Evolutionary conservation across 345 rosid genomes (phyloP).

Genomic region (thale cress (Arabidopsis thaliana)): DNA sequence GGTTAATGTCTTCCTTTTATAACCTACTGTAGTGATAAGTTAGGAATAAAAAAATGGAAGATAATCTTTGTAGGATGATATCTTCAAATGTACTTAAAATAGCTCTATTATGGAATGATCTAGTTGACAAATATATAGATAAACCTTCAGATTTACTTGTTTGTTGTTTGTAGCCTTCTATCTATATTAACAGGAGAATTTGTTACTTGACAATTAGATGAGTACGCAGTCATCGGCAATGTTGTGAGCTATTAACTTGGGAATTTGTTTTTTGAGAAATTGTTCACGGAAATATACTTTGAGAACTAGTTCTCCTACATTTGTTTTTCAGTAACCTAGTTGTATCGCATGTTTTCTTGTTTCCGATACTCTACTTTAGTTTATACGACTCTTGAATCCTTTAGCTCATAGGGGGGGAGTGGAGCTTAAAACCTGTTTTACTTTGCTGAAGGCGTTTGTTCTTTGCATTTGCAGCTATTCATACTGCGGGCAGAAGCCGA

Average conservation of each 20-base stretch:
- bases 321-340: conserved; percentile 11
- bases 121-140: neutral
- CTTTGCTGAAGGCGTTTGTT: conserved; percentile 33
- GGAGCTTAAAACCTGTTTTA: conserved; percentile 3
- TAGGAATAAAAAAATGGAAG: conserved; percentile 8
- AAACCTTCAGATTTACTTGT: conserved; percentile 4
- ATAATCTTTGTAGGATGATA: neutral
- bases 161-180: neutral
- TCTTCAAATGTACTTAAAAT: conserved; percentile 1
- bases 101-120: neutral
- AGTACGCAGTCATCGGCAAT: neutral
- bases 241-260: neutral
- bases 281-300: neutral
- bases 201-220: neutral
- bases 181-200: conserved; percentile 13
- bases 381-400: neutral
- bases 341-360: conserved; percentile 9
- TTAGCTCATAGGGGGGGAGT: neutral
- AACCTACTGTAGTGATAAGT: conserved; percentile 12
- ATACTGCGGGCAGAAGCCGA: conserved; percentile 87
- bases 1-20: conserved; percentile 51
- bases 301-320: conserved; percentile 8
- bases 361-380: neutral
- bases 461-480: conserved; percentile 67
- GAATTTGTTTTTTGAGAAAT: no score